These are phyloP conservation scores for Gaultheria prostrata DNA, from an alignment of 148 eudicot genomes.

Conservation along the genomic window DNA sequence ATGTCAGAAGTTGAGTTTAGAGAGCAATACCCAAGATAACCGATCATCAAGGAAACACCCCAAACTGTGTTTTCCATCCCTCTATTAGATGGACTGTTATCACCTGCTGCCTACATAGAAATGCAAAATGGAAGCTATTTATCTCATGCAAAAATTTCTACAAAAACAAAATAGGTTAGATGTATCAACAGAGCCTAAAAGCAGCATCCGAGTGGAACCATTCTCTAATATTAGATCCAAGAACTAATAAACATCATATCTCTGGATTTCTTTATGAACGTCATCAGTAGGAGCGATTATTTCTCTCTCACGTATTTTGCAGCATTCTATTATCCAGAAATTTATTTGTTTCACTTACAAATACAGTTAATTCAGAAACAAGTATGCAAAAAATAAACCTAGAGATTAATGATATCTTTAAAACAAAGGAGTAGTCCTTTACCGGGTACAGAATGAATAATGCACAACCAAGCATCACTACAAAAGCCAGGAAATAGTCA, in stretches of 20 bases:
- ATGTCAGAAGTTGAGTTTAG: background rate
- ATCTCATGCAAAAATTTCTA: background rate
- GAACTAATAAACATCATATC: background rate
- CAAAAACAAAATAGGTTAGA: background rate
- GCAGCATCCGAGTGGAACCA: background rate
- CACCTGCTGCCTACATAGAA: constrained; percentile 65
- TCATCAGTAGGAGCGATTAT: background rate
- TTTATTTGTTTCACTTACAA: background rate
- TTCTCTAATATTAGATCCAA: background rate
- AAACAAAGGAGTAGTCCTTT: constrained; percentile 15
- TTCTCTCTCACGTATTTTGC: background rate
- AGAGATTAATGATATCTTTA: background rate
- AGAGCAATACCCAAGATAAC: constrained; percentile 85
- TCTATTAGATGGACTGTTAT: constrained; percentile 66
- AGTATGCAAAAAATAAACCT: background rate
- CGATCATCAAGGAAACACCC: constrained; percentile 97
- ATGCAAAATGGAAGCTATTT: constrained; percentile 14
- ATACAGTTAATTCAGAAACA: background rate
- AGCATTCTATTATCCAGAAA: background rate
- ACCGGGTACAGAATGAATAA: constrained; percentile 85
- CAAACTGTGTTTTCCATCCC: constrained; percentile 90
- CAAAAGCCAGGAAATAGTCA: constrained; percentile 76
- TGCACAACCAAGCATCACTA: constrained; percentile 87
- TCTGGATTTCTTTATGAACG: background rate
- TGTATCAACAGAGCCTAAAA: background rate